phyloP scores from a whole-genome alignment of 495 filamentous ascomycete genomes.

The Penicillium coprophilum region DNA sequence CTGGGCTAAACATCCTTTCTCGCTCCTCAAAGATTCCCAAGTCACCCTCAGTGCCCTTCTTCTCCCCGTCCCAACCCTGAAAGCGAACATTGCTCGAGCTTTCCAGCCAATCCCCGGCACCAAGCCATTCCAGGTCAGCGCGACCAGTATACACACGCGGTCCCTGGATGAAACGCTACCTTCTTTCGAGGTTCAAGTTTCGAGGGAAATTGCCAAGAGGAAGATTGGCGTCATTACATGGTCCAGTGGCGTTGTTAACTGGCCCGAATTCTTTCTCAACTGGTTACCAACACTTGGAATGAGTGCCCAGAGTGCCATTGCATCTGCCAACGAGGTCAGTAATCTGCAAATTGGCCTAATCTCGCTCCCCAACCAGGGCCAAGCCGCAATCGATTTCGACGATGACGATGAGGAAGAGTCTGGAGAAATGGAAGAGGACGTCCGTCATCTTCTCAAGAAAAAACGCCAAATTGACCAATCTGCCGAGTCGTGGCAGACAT shows the following conservation, averaged over 20 bases:
- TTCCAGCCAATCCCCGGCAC: conserved; percentile 34
- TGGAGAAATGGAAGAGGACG: conserved; percentile 22
- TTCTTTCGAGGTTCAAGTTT: conserved; percentile 30
- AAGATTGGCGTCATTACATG: conserved; percentile 37
- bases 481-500: conserved; percentile 38
- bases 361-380: conserved; percentile 22
- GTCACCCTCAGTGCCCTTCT: conserved; percentile 26
- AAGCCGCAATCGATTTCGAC: conserved; percentile 16
- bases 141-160: conserved; percentile 29
- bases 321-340: conserved; percentile 25
- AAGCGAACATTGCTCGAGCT: conserved; percentile 30
- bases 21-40: conserved; percentile 32
- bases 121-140: conserved; percentile 36
- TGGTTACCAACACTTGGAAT: conserved; percentile 27
- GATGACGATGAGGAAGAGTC: conserved; percentile 32
- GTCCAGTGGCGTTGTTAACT: conserved; percentile 38
- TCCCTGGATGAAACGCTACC: conserved; percentile 32
- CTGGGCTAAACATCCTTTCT: conserved; percentile 30
- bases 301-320: conserved; percentile 23
- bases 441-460: conserved; percentile 14
- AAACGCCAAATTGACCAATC: conserved; percentile 25
- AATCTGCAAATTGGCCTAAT: conserved; percentile 39
- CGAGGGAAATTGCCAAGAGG: conserved; percentile 30
- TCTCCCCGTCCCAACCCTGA: conserved; percentile 34
- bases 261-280: conserved; percentile 33